Evolutionary conservation across 805 yeast genomes (phyloP).

Genomic region (Blastobotrys peoriensis): DNA sequence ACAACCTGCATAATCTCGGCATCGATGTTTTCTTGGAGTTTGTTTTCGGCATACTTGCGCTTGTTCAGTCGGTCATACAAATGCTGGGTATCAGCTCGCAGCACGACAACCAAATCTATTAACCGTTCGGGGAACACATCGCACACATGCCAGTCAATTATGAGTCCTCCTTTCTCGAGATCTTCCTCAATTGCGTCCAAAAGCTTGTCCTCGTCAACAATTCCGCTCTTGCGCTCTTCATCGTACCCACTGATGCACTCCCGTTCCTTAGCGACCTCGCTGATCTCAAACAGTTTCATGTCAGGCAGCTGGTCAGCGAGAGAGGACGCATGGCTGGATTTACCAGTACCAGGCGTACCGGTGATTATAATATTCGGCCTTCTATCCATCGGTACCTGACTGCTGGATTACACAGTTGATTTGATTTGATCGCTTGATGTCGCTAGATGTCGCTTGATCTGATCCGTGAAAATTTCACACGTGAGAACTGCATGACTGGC

Average conservation of each 20-base stretch:
- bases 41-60: conserved; percentile 73
- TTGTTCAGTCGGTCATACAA: conserved; percentile 69
- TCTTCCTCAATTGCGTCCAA: conserved; percentile 75
- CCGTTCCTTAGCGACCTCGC: conserved; percentile 74
- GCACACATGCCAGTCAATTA: conserved; percentile 97
- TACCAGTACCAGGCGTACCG: conserved; percentile 95
- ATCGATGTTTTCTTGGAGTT: conserved; percentile 86
- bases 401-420: too few relatives aligned
- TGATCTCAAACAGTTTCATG: conserved; percentile 55
- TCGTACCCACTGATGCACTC: conserved; percentile 80
- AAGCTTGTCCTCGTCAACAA: conserved; percentile 86
- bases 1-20: conserved; percentile 96
- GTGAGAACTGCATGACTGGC: too few relatives aligned
- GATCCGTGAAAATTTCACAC: too few relatives aligned
- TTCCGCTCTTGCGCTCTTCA: conserved; percentile 73
- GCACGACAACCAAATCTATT: conserved; percentile 86
- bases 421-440: too few relatives aligned
- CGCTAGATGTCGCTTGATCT: too few relatives aligned
- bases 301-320: conserved; percentile 48
- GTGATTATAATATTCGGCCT: conserved; percentile 76
- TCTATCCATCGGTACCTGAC: conserved; percentile 15
- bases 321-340: conserved; percentile 65
- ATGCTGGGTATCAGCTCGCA: conserved; percentile 66
- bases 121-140: conserved; percentile 91
- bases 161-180: conserved; percentile 76